phyloP scores from a whole-genome alignment of 345 rosid genomes.

The Acer yangbiense region DNA sequence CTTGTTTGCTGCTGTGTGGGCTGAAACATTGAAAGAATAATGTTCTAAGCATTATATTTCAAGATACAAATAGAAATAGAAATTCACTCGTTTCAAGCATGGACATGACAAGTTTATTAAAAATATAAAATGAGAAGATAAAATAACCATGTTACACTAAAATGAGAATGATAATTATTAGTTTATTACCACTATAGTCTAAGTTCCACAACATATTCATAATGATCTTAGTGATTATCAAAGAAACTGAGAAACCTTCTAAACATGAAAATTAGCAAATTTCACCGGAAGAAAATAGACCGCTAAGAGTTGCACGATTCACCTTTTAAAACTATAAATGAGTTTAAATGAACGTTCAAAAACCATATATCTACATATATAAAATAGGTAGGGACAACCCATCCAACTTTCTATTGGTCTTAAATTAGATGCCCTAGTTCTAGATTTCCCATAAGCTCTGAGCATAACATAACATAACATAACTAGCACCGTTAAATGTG shows the following conservation, averaged over 20 bases:
- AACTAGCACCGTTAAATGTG: background rate
- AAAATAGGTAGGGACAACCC: background rate
- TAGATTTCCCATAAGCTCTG: background rate
- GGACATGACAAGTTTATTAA: background rate
- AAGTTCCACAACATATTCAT: background rate
- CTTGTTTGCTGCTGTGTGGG: slow-evolving; percentile 98
- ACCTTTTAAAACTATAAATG: background rate
- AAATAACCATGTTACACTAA: background rate
- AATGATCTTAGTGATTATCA: background rate
- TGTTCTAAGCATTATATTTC: background rate
- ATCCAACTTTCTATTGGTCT: background rate
- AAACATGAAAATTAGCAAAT: background rate
- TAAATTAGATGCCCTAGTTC: background rate
- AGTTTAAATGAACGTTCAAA: background rate
- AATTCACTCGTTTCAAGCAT: background rate
- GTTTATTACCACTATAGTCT: background rate
- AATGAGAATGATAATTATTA: background rate
- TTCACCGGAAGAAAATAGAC: background rate
- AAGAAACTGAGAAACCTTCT: background rate
- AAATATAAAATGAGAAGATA: background rate
- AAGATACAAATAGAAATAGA: background rate
- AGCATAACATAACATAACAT: background rate
- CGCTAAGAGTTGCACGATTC: background rate
- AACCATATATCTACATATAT: background rate
- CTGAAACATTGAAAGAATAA: slow-evolving; percentile 35